Conservation (phyloP, 257 asterid genomes). For the Scutellaria baicalensis region DNA sequence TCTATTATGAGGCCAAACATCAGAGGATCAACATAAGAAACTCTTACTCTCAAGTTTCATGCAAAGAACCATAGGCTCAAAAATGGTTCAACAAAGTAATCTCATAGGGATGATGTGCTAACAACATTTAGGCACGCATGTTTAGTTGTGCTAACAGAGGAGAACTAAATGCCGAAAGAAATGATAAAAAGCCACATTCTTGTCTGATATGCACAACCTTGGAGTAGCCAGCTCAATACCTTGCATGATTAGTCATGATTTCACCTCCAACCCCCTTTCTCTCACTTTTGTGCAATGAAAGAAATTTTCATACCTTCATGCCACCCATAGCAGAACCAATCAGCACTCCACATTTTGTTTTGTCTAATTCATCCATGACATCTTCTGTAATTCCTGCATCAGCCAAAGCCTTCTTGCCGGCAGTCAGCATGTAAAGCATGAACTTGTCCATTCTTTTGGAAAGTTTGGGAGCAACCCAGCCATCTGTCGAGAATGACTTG, state of each 20-base stretch:
- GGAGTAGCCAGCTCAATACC: background rate
- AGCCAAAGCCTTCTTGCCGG: conserved; percentile 91
- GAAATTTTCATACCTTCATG: conserved; percentile 56
- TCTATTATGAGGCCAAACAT: background rate
- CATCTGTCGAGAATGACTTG: conserved; percentile 82
- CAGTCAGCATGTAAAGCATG: conserved; percentile 96
- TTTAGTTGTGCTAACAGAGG: background rate
- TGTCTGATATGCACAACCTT: background rate
- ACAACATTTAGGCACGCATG: background rate
- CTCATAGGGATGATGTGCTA: background rate
- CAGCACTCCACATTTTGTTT: conserved; percentile 78
- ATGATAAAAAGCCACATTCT: background rate
- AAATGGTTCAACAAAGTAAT: background rate
- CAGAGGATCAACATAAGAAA: background rate
- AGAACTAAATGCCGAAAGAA: background rate
- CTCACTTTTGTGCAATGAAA: background rate
- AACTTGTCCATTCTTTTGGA: conserved; percentile 90
- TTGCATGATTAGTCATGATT: conserved; percentile 5
- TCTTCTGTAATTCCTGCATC: conserved; percentile 83
- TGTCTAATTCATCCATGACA: conserved; percentile 60
- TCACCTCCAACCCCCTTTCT: background rate
- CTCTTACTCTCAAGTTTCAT: background rate
- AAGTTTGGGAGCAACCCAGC: conserved; percentile 92
- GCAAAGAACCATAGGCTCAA: background rate
- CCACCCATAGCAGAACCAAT: conserved; percentile 99